Percentiles rank a stretch among this genome's conserved stretches.
Conservation (phyloP, 441 rosid genomes). For the Jatropha podagrica region DNA sequence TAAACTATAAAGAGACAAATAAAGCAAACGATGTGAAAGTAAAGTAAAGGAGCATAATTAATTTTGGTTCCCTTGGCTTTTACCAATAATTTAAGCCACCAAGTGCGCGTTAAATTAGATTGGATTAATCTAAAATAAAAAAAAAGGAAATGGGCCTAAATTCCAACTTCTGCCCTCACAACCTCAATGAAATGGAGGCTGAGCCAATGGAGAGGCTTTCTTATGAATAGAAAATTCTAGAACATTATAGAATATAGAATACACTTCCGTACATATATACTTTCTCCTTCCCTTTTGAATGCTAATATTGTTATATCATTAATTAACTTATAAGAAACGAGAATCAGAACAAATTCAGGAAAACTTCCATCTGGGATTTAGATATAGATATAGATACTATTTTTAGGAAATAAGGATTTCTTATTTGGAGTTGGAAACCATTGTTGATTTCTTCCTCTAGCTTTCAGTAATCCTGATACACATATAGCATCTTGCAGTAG, state of each 20-base stretch:
- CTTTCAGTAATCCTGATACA: background rate
- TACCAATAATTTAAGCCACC: background rate
- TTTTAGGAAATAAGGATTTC: background rate
- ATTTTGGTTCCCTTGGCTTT: too few species aligned
- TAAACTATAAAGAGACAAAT: background rate
- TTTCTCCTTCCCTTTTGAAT: background rate
- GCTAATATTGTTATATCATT: background rate
- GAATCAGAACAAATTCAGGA: background rate
- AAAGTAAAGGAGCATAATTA: too few species aligned
- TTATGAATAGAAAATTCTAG: too few species aligned
- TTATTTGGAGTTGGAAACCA: background rate
- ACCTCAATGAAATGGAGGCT: too few species aligned
- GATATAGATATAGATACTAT: background rate
- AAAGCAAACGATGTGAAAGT: too few species aligned
- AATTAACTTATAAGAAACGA: background rate
- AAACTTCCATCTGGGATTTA: background rate
- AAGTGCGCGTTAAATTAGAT: too few species aligned
- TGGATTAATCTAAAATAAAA: too few species aligned
- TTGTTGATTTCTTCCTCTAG: background rate
- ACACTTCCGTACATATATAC: too few species aligned
- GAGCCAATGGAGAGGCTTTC: too few species aligned
- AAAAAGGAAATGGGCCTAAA: background rate
- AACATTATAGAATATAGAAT: too few species aligned
- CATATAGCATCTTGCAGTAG: background rate
- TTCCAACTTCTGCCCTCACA: too few species aligned